Evolutionary conservation across 306 rosid genomes (phyloP).

Genomic region (Trichosanthes truncata): DNA sequence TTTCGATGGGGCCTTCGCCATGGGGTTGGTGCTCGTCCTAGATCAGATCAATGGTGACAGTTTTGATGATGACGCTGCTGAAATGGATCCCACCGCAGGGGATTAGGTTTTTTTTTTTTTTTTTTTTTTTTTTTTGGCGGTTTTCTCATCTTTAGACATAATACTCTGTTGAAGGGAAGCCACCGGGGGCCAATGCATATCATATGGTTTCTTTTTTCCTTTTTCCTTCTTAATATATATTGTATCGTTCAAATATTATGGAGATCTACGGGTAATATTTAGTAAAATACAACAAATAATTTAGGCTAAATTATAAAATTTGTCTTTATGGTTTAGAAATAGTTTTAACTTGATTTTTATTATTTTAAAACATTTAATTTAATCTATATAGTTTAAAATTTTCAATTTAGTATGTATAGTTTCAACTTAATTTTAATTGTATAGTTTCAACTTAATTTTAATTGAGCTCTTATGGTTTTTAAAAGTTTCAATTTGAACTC

Average conservation of each 20-base stretch:
- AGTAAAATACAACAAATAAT: neutral
- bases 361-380: too few species aligned
- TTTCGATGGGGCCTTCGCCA: constrained; percentile 75
- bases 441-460: too few species aligned
- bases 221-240: too few species aligned
- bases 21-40: constrained; percentile 74
- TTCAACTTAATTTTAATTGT: too few species aligned
- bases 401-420: too few species aligned
- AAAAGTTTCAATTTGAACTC: too few species aligned
- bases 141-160: neutral
- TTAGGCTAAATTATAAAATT: neutral
- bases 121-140: neutral
- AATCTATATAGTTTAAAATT: too few species aligned
- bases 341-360: too few species aligned
- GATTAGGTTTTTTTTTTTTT: constrained; percentile 1
- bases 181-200: neutral
- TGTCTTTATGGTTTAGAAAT: too few species aligned
- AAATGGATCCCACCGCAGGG: constrained; percentile 33
- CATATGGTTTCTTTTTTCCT: neutral
- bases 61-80: constrained; percentile 14
- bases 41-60: constrained; percentile 71
- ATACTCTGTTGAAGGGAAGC: neutral
- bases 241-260: too few species aligned
- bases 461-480: too few species aligned
- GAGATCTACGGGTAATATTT: neutral